These are phyloP conservation scores for Neoscytalidium dimidiatum DNA, from an alignment of 2,329 filamentous ascomycete genomes.

Conservation along the genomic window DNA sequence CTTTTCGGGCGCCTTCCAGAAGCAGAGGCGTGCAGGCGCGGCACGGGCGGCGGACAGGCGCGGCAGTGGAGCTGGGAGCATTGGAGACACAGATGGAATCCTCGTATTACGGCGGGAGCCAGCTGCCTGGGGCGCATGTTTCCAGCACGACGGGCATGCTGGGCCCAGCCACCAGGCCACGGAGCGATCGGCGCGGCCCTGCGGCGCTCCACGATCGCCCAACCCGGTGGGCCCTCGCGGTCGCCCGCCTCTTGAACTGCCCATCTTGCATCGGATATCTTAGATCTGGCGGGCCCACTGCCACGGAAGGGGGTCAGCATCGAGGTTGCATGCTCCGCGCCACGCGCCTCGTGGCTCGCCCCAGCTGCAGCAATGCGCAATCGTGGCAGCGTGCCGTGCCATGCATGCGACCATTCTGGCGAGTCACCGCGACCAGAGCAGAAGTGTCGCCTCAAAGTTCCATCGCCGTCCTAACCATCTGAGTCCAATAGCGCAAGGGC, in stretches of 20 bases:
- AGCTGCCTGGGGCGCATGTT: constrained; percentile 17
- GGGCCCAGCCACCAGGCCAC: constrained; percentile 20
- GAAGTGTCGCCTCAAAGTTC: constrained; percentile 20
- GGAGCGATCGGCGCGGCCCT: constrained; percentile 18
- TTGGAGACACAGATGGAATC: constrained; percentile 16
- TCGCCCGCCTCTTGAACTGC: constrained; percentile 12
- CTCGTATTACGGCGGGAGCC: constrained; percentile 15
- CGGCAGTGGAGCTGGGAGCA: constrained; percentile 15
- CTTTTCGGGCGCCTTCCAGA: constrained; percentile 10
- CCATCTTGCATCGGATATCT: constrained; percentile 19
- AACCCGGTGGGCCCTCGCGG: constrained; percentile 14
- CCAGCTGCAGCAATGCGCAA: constrained; percentile 19
- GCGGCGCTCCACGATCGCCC: constrained; percentile 18
- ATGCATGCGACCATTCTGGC: constrained; percentile 19
- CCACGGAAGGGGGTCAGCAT: constrained; percentile 19
- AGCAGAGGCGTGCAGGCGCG: constrained; percentile 17
- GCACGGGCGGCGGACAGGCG: background rate
- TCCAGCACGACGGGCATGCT: constrained; percentile 20
- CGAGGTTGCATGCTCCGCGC: constrained; percentile 20
- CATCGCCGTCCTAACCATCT: constrained; percentile 16
- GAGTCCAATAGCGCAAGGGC: constrained; percentile 22
- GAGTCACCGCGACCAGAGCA: constrained; percentile 19
- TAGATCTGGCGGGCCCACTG: constrained; percentile 19
- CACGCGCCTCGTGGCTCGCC: constrained; percentile 20
- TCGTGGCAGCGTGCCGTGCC: constrained; percentile 20